These are phyloP conservation scores for Sporopachydermia quercuum DNA, from an alignment of 805 yeast genomes.

Conservation along the genomic window DNA sequence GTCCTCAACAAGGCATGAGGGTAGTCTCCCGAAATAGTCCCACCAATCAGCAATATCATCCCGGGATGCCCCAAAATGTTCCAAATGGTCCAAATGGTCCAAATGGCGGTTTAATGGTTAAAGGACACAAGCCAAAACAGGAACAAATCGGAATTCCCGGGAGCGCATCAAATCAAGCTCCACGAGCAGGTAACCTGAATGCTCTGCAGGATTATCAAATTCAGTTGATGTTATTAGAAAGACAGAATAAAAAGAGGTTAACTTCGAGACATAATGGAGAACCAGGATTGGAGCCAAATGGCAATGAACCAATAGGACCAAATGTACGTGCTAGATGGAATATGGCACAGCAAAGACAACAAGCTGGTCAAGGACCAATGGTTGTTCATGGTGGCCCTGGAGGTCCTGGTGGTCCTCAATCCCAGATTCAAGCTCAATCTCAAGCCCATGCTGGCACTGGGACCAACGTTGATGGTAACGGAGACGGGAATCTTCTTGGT, in stretches of 20 bases:
- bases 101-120: no score
- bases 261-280: not conserved
- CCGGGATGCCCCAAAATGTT: constrained; percentile 5
- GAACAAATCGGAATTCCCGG: constrained; percentile 11
- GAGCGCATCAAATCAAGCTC: constrained; percentile 14
- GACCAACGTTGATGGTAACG: not conserved
- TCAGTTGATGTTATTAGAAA: constrained; percentile 61
- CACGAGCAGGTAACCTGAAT: constrained; percentile 20
- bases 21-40: constrained; percentile 6
- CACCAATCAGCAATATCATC: constrained; percentile 1
- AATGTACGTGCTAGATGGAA: not conserved
- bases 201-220: constrained; percentile 74
- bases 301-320: not conserved
- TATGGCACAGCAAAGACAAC: constrained; percentile 1
- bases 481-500: not conserved
- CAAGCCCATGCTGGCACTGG: no score
- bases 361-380: not conserved
- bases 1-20: constrained; percentile 3
- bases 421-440: no score
- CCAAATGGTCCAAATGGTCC: no score
- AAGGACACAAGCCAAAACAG: constrained; percentile 11
- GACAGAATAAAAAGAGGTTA: constrained; percentile 57
- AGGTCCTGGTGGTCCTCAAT: no score
- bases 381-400: not conserved
- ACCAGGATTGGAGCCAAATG: not conserved